Evolutionary conservation across 176 grass and related monocot species (phyloP).

Genomic region (Oryza punctata): DNA sequence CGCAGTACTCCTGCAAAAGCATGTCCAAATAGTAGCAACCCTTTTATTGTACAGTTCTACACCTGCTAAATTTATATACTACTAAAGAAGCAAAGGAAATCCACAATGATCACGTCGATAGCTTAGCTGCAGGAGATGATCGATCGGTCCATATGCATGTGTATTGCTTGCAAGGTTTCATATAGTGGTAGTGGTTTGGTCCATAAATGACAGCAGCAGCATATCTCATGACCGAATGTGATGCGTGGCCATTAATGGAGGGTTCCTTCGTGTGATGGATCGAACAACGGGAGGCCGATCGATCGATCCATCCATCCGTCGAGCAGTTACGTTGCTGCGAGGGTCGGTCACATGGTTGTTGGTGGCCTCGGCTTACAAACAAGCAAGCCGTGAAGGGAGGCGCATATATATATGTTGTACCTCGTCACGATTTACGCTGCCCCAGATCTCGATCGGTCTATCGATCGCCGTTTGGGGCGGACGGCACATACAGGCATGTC

Average conservation of each 20-base stretch:
- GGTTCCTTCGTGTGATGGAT: background rate
- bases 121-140: background rate
- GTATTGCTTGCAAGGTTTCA: background rate
- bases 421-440: conserved; percentile 30
- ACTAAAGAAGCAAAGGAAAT: background rate
- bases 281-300: background rate
- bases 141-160: background rate
- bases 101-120: background rate
- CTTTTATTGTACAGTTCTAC: background rate
- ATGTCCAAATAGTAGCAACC: background rate
- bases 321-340: background rate
- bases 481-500: background rate
- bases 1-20: background rate
- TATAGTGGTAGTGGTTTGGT: background rate
- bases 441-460: background rate
- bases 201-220: background rate
- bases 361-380: conserved; percentile 10
- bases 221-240: background rate
- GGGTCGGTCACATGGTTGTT: conserved; percentile 36
- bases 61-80: too few species aligned
- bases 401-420: background rate
- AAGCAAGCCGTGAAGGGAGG: conserved; percentile 25
- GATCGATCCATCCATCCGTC: background rate
- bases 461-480: background rate
- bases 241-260: background rate